Base-by-base conservation (phyloP, 2,329 filamentous ascomycete genomes). In the Xylaria sp. region DNA sequence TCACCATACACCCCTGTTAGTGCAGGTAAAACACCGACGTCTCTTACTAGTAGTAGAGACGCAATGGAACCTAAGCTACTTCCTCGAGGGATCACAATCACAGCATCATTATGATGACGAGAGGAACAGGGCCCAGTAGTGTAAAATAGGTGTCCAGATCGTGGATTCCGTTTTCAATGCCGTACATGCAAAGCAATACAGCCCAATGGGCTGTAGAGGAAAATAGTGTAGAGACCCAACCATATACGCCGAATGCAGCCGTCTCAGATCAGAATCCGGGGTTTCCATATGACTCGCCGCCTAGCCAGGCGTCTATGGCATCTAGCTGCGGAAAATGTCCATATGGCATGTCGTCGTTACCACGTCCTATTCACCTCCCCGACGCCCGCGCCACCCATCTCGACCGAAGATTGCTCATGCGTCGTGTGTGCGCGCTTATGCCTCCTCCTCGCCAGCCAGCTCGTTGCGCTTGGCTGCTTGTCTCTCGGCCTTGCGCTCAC, bases 401-500 rank as follows among this genome's bases (percentile, higher is more conserved):
- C 28, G 46, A 64, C 54, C 62, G 65, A 41, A 48, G 43, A 49
- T 31, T 39, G 52, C 52, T 62, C 54, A 39, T 28, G 36, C 18
- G 20, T n/a, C 41, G 7, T 18, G 15, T n/a, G 18, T n/a, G 46
- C 55, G 52, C 43, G 61, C 80, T 78, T 82, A 84, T 80, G 82
- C 83, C 80, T 87, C 84, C 80, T 87, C 86, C 81, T 94, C 94
- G 82, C 88, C 93, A 80, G 92, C 82, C 84, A 97, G 84, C 82
- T 93, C 94, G 82, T 89, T 91, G 84, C 94, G 91, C 95, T 99
- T 99, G 84, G 92, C 91, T 83, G 88, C 85, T 83, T 92, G 89
- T 86, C 97, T 93, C 89, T 97, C 94, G 86, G 91, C 86, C 91
- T 96, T 96, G 89, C 96, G 92, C 92, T 98, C 96, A 87, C 96